A percentile compares a stretch with the other conserved stretches of the same genome.
Evolutionary conservation across 352 stramenopile genomes (phyloP).

Genomic region (Stramenopiles sp.): DNA sequence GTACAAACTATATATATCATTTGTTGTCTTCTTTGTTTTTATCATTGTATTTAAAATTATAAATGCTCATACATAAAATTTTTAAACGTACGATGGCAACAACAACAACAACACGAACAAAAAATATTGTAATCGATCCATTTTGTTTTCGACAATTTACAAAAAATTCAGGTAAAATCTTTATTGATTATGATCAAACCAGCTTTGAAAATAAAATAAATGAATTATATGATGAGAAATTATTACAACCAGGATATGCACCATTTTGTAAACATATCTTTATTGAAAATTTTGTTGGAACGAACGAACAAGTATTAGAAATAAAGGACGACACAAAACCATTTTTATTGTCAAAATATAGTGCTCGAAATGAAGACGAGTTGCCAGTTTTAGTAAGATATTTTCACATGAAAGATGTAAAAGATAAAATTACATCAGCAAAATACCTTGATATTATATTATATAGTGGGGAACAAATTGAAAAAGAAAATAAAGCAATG

Average conservation of each 20-base stretch:
- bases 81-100: no score
- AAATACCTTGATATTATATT: conserved; percentile 92
- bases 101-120: no score
- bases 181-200: conserved; percentile 40
- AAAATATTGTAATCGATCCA: no score
- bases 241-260: conserved; percentile 59
- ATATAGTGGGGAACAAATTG: conserved; percentile 92
- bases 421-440: conserved; percentile 45
- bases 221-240: conserved; percentile 35
- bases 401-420: conserved; percentile 73
- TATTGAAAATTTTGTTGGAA: conserved; percentile 73
- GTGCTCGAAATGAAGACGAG: conserved; percentile 72
- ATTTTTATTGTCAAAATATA: conserved; percentile 73
- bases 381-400: conserved; percentile 68
- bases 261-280: conserved; percentile 98
- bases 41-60: no score
- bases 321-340: conserved; percentile 80
- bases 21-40: no score
- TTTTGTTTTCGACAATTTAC: conserved; percentile 61
- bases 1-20: no score
- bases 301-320: conserved; percentile 41
- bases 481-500: conserved; percentile 73
- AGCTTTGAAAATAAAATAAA: conserved; percentile 56
- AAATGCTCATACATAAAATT: no score
- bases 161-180: conserved; percentile 41